Evolutionary conservation across 83 land plant species (phyloP).

Genomic region (Diphasiastrum complanatum): DNA sequence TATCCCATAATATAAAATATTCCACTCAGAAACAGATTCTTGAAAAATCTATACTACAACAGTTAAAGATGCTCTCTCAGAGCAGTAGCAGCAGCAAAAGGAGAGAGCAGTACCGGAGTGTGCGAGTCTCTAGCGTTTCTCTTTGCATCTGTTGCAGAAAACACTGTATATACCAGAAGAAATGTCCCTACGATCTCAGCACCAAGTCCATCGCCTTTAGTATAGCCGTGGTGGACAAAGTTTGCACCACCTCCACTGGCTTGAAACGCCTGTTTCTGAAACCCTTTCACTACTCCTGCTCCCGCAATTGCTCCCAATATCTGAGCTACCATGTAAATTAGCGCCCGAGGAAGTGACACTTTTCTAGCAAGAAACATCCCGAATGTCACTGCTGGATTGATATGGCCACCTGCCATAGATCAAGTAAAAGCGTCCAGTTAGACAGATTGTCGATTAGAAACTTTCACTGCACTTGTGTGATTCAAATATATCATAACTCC

Average conservation of each 20-base stretch:
- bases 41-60: neutral
- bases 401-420: neutral
- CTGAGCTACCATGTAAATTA: neutral
- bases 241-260: neutral
- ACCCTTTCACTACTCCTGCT: neutral
- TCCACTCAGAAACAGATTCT: neutral
- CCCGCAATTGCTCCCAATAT: neutral
- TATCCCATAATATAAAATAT: neutral
- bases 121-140: neutral
- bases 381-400: no score
- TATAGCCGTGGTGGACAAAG: neutral
- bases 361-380: neutral
- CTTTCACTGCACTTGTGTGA: neutral
- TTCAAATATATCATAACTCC: neutral
- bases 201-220: neutral
- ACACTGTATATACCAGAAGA: neutral
- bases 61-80: neutral
- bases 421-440: neutral
- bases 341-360: neutral
- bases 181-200: slow-evolving; percentile 1
- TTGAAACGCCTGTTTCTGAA: neutral
- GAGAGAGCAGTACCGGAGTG: neutral
- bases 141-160: slow-evolving; percentile 2
- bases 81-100: neutral
- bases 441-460: neutral